Conservation (phyloP, 116 monocot genomes). For the Dioscorea cayenensis region DNA sequence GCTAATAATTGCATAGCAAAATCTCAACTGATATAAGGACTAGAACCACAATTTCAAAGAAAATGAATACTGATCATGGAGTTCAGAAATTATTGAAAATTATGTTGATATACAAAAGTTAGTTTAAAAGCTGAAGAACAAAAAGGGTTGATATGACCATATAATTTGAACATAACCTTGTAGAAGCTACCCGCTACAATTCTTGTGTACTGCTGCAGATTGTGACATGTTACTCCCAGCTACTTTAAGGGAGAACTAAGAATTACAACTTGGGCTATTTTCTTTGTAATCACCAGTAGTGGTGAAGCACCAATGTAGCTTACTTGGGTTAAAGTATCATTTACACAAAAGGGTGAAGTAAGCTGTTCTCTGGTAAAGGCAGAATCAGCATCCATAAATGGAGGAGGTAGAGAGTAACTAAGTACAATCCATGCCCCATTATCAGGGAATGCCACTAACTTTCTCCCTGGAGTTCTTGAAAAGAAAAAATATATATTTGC, state of each 20-base stretch:
- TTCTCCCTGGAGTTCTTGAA: too few species aligned
- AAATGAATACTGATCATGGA: too few species aligned
- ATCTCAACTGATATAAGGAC: background rate
- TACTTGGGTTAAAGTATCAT: background rate
- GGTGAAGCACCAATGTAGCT: background rate
- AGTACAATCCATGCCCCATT: background rate
- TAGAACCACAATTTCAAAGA: too few species aligned
- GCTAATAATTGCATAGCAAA: background rate
- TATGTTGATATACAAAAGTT: too few species aligned
- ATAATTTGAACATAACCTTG: background rate
- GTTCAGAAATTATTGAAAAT: too few species aligned
- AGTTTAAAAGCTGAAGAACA: too few species aligned
- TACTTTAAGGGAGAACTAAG: background rate
- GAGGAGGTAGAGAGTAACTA: background rate
- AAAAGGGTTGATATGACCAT: background rate
- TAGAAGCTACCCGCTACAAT: background rate
- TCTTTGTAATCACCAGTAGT: background rate
- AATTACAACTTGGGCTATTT: background rate
- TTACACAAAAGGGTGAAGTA: background rate
- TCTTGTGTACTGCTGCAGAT: background rate
- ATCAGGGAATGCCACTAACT: too few species aligned
- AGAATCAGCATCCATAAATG: background rate
- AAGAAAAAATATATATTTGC: too few species aligned
- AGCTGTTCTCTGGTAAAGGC: background rate
- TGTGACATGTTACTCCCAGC: background rate